Percentiles rank a stretch among this genome's conserved stretches.
Conservation (phyloP, 176 grass and related monocot species). For the Triticum urartu region DNA sequence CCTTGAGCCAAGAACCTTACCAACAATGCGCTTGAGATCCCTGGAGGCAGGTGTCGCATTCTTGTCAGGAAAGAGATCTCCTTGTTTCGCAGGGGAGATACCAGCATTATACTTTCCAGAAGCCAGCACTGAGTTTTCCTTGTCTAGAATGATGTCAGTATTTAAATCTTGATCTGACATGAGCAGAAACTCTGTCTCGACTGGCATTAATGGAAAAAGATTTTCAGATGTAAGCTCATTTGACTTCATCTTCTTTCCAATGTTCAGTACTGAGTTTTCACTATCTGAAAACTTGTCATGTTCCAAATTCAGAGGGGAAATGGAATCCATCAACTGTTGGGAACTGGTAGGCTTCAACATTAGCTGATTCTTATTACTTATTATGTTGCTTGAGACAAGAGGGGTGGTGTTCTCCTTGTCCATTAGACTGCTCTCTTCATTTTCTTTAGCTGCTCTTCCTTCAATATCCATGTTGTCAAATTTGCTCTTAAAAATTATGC, state of each 20-base stretch:
- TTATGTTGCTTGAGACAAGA: conserved; percentile 31
- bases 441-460: conserved; percentile 26
- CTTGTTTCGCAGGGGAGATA: conserved; percentile 23
- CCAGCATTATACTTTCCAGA: conserved; percentile 24
- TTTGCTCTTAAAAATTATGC: conserved; percentile 17
- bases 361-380: conserved; percentile 33
- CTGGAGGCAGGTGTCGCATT: conserved; percentile 43
- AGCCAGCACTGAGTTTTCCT: conserved; percentile 27
- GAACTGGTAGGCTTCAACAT: conserved; percentile 36
- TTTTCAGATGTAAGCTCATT: conserved; percentile 20
- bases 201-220: background rate
- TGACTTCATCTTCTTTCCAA: conserved; percentile 15
- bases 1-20: conserved; percentile 47
- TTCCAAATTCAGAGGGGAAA: conserved; percentile 44
- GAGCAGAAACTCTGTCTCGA: conserved; percentile 22
- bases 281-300: conserved; percentile 30
- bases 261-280: conserved; percentile 28
- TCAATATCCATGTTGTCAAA: conserved; percentile 45
- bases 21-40: conserved; percentile 32
- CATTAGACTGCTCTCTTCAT: conserved; percentile 38
- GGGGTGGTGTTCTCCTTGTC: conserved; percentile 61
- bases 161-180: conserved; percentile 30
- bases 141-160: conserved; percentile 32
- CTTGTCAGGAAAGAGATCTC: conserved; percentile 42
- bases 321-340: conserved; percentile 46